Conservation (phyloP, 1,284 basidiomycete genomes). For the Xerocomus minutiporus region DNA sequence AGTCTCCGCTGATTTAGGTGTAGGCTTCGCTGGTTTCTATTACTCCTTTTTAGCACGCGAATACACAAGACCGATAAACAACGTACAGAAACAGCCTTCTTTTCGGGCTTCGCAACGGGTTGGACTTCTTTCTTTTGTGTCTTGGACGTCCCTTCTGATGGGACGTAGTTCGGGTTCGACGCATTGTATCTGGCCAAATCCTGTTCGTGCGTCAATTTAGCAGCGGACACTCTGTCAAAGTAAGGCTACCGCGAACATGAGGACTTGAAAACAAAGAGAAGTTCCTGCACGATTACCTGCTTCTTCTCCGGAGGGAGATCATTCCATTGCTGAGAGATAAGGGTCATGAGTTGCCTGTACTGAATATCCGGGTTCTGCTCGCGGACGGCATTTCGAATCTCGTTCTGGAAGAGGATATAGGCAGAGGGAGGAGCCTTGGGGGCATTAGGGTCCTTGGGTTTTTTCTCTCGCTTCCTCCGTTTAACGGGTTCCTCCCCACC, state of each 20-base stretch:
- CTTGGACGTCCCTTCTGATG: conserved; percentile 33
- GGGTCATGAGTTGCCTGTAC: conserved; percentile 68
- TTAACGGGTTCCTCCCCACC: conserved; percentile 42
- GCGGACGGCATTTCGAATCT: conserved; percentile 73
- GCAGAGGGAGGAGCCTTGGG: conserved; percentile 93
- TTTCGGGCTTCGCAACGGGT: conserved; percentile 19
- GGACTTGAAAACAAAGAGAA: conserved; percentile 2
- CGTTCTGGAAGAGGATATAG: conserved; percentile 95
- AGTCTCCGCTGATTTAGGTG: conserved; percentile 24
- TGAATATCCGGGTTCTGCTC: conserved; percentile 58
- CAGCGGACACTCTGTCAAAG: conserved; percentile 32
- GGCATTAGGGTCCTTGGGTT: conserved; percentile 84
- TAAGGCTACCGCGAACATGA: conserved; percentile 21
- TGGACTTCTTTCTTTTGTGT: conserved; percentile 18
- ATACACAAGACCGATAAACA: conserved; percentile 9
- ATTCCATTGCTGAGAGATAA: conserved; percentile 76
- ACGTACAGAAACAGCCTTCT: conserved; percentile 22
- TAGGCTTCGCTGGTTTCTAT: conserved; percentile 25
- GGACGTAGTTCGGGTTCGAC: conserved; percentile 42
- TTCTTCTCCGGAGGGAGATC: conserved; percentile 65
- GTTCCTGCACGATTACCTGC: conserved; percentile 47
- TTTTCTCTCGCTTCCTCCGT: conserved; percentile 46
- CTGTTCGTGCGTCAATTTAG: conserved; percentile 47
- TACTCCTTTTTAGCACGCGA: conserved; percentile 11
- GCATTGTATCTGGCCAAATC: conserved; percentile 53